Percentiles rank a stretch among this genome's conserved stretches.
phyloP scores from a whole-genome alignment of 257 asterid species.

The Forsythia suspensa region DNA sequence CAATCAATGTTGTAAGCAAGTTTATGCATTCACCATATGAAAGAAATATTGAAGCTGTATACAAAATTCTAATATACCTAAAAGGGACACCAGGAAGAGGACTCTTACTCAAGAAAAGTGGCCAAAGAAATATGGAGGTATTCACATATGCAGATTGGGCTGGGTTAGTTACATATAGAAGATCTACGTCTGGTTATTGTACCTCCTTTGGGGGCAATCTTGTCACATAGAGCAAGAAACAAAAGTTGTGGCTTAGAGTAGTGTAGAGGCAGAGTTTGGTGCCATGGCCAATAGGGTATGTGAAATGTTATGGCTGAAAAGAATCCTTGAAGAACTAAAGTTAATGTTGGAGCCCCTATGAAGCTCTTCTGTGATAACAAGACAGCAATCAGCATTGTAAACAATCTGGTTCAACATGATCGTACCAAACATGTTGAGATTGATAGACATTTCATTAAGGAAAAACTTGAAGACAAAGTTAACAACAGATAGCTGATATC shows the following conservation, averaged over 20 bases:
- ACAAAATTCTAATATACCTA: too few species aligned
- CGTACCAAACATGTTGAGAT: neutral
- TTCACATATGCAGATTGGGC: neutral
- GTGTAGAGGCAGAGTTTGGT: neutral
- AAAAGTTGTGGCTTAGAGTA: neutral
- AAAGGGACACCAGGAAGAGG: neutral
- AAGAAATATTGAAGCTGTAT: too few species aligned
- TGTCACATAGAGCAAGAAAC: neutral
- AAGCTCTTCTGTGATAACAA: neutral
- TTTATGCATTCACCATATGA: neutral
- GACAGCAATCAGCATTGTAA: neutral
- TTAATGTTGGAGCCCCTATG: neutral
- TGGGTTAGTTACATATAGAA: neutral
- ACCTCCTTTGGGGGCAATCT: neutral
- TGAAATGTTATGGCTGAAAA: neutral
- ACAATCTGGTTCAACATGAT: neutral
- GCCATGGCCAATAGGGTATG: neutral
- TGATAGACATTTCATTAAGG: neutral
- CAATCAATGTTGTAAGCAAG: neutral
- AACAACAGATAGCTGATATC: too few species aligned
- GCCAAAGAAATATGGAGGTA: too few species aligned
- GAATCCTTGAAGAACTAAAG: neutral
- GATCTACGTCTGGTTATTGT: neutral
- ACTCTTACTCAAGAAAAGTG: neutral
- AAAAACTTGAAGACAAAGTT: neutral